phyloP scores from a whole-genome alignment of 2,329 filamentous ascomycete genomes.

The Colletotrichum limetticola region DNA sequence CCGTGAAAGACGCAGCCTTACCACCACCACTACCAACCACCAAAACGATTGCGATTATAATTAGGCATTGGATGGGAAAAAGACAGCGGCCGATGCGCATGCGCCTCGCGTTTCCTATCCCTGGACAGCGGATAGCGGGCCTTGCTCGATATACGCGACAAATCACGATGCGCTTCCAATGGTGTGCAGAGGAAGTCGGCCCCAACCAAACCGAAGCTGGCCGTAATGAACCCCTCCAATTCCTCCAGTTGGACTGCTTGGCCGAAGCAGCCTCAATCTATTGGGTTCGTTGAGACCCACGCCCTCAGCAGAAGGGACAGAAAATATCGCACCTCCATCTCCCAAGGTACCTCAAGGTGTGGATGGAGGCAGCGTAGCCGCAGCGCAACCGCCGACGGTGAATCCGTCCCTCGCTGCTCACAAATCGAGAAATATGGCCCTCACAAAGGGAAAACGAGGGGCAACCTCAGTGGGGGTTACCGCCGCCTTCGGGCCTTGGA shows the following conservation, averaged over 20 bases:
- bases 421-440: slow-evolving; percentile 27
- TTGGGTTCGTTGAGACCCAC: slow-evolving; percentile 34
- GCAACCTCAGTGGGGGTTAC: slow-evolving; percentile 22
- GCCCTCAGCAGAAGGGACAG: slow-evolving; percentile 29
- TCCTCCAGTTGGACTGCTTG: slow-evolving; percentile 32
- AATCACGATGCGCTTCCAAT: slow-evolving; percentile 32
- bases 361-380: slow-evolving; percentile 8
- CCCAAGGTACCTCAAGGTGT: slow-evolving; percentile 30
- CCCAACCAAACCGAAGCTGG: slow-evolving; percentile 35
- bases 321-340: slow-evolving; percentile 35
- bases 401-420: slow-evolving; percentile 30
- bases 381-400: not conserved
- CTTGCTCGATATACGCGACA: slow-evolving; percentile 21
- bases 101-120: slow-evolving; percentile 26
- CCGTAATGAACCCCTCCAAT: slow-evolving; percentile 22
- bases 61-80: not conserved
- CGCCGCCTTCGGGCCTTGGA: slow-evolving; percentile 34
- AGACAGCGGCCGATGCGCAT: slow-evolving; percentile 26
- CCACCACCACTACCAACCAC: not conserved
- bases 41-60: not conserved
- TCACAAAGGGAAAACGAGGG: slow-evolving; percentile 24
- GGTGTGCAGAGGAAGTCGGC: slow-evolving; percentile 28
- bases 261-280: slow-evolving; percentile 27
- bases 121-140: slow-evolving; percentile 19
- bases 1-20: slow-evolving; percentile 13